These are phyloP conservation scores for Aureobasidium leucospermi DNA, from an alignment of 2,329 filamentous ascomycete species.

Conservation along the genomic window DNA sequence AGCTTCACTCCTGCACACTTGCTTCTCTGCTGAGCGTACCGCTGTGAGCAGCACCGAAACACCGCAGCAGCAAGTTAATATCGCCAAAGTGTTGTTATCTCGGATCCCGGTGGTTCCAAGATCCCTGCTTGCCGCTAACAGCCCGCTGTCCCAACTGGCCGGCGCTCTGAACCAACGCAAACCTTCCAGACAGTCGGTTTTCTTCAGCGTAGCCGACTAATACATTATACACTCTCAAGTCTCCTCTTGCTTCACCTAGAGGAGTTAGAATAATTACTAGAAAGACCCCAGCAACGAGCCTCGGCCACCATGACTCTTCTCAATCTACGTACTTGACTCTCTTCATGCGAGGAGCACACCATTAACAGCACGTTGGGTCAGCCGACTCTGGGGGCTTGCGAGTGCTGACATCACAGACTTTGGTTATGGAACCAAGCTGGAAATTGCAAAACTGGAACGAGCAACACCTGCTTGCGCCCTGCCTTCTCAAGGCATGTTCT, in stretches of 20 bases:
- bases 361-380: constrained; percentile 7
- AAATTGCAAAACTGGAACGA: constrained; percentile 8
- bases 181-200: constrained; percentile 12
- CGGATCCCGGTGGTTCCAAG: constrained; percentile 11
- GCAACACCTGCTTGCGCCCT: constrained; percentile 10
- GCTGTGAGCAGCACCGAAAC: not conserved
- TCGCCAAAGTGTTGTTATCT: constrained; percentile 7
- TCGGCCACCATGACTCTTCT: not conserved
- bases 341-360: constrained; percentile 11
- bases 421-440: not conserved
- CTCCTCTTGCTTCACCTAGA: not conserved
- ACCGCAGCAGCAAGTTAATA: constrained; percentile 1
- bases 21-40: not conserved
- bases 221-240: not conserved
- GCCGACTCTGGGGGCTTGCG: constrained; percentile 6
- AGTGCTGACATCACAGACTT: constrained; percentile 13
- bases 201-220: constrained; percentile 11
- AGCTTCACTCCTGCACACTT: not conserved
- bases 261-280: not conserved
- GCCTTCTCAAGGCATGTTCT: not conserved
- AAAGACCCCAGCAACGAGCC: not conserved
- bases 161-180: constrained; percentile 12
- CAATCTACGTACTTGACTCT: not conserved
- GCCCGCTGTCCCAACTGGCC: constrained; percentile 12
- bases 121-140: constrained; percentile 14